These are phyloP conservation scores for Suillus americanus DNA, from an alignment of 768 basidiomycete genomes.

Conservation along the genomic window DNA sequence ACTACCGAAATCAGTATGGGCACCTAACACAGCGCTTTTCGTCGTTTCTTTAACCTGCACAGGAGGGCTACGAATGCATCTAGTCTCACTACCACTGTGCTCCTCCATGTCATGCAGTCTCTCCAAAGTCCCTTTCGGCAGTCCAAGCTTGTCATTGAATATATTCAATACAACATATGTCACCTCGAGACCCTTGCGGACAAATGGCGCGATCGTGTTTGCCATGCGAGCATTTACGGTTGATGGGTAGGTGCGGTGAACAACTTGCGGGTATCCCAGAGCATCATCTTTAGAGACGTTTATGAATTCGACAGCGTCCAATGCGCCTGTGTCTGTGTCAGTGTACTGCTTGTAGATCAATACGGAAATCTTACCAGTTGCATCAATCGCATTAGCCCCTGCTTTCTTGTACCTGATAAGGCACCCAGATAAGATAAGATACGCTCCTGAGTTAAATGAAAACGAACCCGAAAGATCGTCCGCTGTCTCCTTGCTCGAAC, in stretches of 20 bases:
- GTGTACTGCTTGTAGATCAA: too few species aligned
- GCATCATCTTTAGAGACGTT: constrained; percentile 72
- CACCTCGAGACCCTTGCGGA: constrained; percentile 55
- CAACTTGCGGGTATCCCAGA: constrained; percentile 52
- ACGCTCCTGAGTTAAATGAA: background rate
- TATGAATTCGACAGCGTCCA: constrained; percentile 60
- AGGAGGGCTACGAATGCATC: constrained; percentile 52
- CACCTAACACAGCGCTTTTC: constrained; percentile 42
- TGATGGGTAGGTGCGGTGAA: constrained; percentile 56
- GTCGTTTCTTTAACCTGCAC: constrained; percentile 24
- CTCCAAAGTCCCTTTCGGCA: constrained; percentile 48
- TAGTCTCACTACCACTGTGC: constrained; percentile 55
- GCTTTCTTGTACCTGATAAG: constrained; percentile 55
- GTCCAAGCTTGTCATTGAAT: constrained; percentile 56
- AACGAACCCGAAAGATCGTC: constrained; percentile 37
- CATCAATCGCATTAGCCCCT: constrained; percentile 63
- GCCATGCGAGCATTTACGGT: constrained; percentile 52
- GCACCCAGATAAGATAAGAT: background rate
- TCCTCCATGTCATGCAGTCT: constrained; percentile 44
- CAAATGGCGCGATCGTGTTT: constrained; percentile 49
- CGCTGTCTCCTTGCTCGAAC: constrained; percentile 43
- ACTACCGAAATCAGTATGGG: constrained; percentile 73
- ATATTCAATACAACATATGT: constrained; percentile 52
- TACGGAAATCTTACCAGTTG: constrained; percentile 37
- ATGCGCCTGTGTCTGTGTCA: background rate